Base-by-base conservation (phyloP, 2,329 filamentous ascomycete genomes). In the Fusarium globosum region DNA sequence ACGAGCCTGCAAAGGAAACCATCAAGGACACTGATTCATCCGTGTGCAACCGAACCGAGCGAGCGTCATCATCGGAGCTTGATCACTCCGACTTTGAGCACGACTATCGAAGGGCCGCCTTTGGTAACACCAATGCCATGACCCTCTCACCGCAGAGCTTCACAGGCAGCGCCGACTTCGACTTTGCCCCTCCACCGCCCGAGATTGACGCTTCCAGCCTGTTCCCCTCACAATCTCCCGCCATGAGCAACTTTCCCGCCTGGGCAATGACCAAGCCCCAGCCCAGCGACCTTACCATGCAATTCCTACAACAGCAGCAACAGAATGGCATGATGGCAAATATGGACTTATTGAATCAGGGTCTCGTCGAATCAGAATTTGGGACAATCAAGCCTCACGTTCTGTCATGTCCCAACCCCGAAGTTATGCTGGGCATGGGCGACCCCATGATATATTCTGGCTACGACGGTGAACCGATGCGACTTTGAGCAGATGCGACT, bases 391-490 rank as follows among this genome's bases (percentile, higher is more conserved):
- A 89, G 81, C 87, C 88, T 18, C 86, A 89, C 63, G 83, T 87
- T 49, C 81, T 89, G 48, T 85, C 85, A 42, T 86, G 86, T 73
- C 81, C 85, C 46, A 87, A 88, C 59, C 83, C 86, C 2, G 87
- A 88, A 49, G 86, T 87, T 13, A 90, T 90, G 87, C 83, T 89
- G 78, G 86, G 88, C 23, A 85, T 88, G 76, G 85, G 84, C 23
- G 88, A 90, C 69, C 88, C 88, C 2, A 89, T 89, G 88, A 89
- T 90, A 63, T 90, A 86, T 74, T 82, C 85, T 7, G 86, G 86
- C 49, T 88, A 85, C 76, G 86, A 88, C 65, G 82, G 81, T 64
- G 86, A 87, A 55, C 69, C 79, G 26, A 80, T 86, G 77, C 78
- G 83, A 68, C 77, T 86, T 51, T 86, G 48, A 53, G 53, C 49